A percentile compares a stretch with the other conserved stretches of the same genome.
These are phyloP conservation scores for Breynia disticha DNA, from an alignment of 441 rosid genomes.

Conservation along the genomic window DNA sequence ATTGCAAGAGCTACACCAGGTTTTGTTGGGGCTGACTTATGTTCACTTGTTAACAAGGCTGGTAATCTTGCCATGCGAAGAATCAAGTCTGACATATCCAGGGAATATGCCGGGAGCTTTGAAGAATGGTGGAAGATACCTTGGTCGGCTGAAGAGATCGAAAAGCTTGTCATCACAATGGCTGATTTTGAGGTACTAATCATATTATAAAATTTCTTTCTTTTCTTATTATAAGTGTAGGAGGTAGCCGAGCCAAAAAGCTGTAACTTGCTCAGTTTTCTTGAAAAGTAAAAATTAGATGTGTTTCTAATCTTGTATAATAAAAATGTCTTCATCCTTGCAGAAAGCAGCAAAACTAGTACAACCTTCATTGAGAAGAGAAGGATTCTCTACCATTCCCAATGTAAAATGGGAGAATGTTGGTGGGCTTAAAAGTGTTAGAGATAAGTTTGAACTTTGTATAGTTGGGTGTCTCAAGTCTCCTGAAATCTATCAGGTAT, in stretches of 20 bases:
- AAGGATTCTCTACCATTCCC: constrained; percentile 82
- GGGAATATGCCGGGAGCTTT: no score
- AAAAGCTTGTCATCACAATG: constrained; percentile 61
- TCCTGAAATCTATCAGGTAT: constrained; percentile 74
- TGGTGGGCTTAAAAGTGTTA: constrained; percentile 76
- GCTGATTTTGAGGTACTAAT: constrained; percentile 70
- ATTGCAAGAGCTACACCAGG: constrained; percentile 91
- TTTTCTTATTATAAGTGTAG: not conserved
- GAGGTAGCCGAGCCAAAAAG: not conserved
- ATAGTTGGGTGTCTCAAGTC: constrained; percentile 60
- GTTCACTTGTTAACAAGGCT: constrained; percentile 67
- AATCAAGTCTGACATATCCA: constrained; percentile 39
- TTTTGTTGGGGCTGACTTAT: constrained; percentile 91
- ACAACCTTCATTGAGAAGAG: constrained; percentile 76
- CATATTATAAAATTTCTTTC: no score
- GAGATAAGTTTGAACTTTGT: constrained; percentile 57
- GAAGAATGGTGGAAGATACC: constrained; percentile 69
- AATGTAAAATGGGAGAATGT: constrained; percentile 89
- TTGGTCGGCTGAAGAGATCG: constrained; percentile 76
- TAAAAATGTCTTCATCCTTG: no score
- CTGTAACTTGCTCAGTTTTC: not conserved
- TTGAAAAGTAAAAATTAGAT: no score
- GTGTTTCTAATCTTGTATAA: not conserved
- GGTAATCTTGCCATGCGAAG: constrained; percentile 72
- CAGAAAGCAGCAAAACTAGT: constrained; percentile 74